A percentile compares a stretch with the other conserved stretches of the same genome.
These are phyloP conservation scores for Entrophospora sp. DNA, from an alignment of 192 early-diverging fungal genomes.

Conservation along the genomic window DNA sequence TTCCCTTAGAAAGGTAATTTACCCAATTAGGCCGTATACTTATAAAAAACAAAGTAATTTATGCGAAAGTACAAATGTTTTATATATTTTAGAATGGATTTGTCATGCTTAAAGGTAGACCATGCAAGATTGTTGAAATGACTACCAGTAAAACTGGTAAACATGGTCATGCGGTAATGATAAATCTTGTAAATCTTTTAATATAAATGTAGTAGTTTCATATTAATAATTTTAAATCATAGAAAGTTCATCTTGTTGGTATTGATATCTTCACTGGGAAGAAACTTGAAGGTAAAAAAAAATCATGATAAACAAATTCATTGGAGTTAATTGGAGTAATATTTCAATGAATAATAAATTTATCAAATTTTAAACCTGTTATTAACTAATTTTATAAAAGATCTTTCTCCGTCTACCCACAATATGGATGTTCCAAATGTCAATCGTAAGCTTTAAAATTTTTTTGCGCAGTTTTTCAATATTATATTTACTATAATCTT, in stretches of 20 bases:
- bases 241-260: conserved; percentile 91
- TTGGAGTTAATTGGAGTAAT: not conserved
- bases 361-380: not conserved
- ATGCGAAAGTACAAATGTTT: not conserved
- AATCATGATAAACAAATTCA: not conserved
- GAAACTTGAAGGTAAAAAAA: conserved; percentile 74
- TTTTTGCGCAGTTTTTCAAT: not conserved
- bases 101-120: conserved; percentile 97
- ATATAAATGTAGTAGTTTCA: not conserved
- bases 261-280: conserved; percentile 97
- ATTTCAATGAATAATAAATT: not conserved
- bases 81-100: conserved; percentile 60
- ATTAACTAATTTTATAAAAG: conserved; percentile 32
- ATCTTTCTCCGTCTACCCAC: conserved; percentile 99
- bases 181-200: not conserved
- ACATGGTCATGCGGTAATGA: conserved; percentile 88
- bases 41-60: not conserved
- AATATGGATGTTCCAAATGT: conserved; percentile 99
- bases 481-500: not conserved
- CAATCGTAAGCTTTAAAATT: conserved; percentile 38
- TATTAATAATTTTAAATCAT: too few relatives aligned
- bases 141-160: conserved; percentile 99
- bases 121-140: conserved; percentile 99
- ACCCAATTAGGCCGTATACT: not conserved
- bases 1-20: conserved; percentile 81